A percentile compares a stretch with the other conserved stretches of the same genome.
Evolutionary conservation across 805 yeast species (phyloP).

Genomic region (Candida coquimbonensis): DNA sequence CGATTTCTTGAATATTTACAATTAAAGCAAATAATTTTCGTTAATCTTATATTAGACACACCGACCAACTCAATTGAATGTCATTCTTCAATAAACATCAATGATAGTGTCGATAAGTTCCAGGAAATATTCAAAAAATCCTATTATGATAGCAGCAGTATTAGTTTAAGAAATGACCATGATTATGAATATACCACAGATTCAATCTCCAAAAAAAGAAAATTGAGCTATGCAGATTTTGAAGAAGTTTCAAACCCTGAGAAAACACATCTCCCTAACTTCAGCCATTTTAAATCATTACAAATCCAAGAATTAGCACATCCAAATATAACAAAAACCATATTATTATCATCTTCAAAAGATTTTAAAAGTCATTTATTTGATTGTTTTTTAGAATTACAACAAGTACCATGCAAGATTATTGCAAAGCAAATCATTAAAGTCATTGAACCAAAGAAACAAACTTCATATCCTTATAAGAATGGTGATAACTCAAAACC

Average conservation of each 20-base stretch:
- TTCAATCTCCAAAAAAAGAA: no score
- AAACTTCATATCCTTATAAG: conserved; percentile 56
- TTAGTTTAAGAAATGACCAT: neutral
- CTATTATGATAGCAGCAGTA: neutral
- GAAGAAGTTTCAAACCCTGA: no score
- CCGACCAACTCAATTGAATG: neutral
- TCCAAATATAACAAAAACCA: neutral
- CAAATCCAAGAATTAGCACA: neutral
- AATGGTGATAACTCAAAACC: conserved; percentile 44
- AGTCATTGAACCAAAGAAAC: conserved; percentile 59
- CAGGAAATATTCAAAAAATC: neutral
- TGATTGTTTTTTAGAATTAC: conserved; percentile 12
- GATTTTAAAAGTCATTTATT: neutral
- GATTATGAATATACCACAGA: neutral
- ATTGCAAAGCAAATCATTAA: conserved; percentile 66
- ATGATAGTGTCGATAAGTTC: neutral
- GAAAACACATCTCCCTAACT: no score
- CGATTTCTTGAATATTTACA: neutral
- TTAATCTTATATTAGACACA: neutral
- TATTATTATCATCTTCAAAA: neutral
- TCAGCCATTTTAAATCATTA: neutral
- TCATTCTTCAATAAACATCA: neutral
- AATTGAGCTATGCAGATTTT: no score
- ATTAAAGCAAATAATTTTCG: neutral
- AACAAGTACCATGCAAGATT: conserved; percentile 49